These are phyloP conservation scores for Parathielavia appendiculata DNA, from an alignment of 495 filamentous ascomycete genomes.

Conservation along the genomic window DNA sequence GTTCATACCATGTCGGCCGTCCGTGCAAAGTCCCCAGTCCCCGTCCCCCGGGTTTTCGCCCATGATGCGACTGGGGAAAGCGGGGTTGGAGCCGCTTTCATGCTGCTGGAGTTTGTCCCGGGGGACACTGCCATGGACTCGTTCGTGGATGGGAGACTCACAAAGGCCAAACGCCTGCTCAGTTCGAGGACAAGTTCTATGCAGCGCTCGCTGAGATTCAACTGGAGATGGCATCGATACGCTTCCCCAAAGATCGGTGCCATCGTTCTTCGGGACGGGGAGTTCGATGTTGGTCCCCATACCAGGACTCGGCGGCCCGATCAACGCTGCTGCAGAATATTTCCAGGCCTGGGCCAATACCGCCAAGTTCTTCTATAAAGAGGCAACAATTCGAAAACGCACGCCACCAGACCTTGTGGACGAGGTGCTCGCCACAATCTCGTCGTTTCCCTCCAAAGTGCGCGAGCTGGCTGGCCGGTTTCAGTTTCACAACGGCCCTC, in stretches of 20 bases:
- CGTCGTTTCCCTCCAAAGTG: background rate
- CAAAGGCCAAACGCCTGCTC: background rate
- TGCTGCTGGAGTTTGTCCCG: conserved; percentile 6
- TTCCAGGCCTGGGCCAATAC: background rate
- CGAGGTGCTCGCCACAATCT: background rate
- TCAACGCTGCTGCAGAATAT: conserved; percentile 1
- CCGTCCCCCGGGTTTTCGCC: background rate
- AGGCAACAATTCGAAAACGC: background rate
- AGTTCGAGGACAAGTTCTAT: background rate
- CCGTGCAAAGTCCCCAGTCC: background rate
- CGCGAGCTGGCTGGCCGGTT: background rate
- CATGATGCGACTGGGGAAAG: background rate
- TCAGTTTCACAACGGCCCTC: background rate
- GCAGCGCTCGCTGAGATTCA: background rate
- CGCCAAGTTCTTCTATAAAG: background rate
- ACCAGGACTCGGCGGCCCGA: background rate
- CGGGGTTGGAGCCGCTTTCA: conserved; percentile 4
- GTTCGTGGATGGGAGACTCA: background rate
- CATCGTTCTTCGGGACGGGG: background rate
- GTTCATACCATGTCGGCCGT: background rate
- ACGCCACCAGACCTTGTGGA: background rate
- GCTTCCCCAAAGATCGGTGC: conserved; percentile 8
- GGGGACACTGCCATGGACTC: conserved; percentile 8
- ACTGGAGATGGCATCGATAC: background rate
- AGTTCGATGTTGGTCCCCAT: conserved; percentile 8